Evolutionary conservation across 352 stramenopile species (phyloP).

Genomic region (Globisporangium echinulatum): DNA sequence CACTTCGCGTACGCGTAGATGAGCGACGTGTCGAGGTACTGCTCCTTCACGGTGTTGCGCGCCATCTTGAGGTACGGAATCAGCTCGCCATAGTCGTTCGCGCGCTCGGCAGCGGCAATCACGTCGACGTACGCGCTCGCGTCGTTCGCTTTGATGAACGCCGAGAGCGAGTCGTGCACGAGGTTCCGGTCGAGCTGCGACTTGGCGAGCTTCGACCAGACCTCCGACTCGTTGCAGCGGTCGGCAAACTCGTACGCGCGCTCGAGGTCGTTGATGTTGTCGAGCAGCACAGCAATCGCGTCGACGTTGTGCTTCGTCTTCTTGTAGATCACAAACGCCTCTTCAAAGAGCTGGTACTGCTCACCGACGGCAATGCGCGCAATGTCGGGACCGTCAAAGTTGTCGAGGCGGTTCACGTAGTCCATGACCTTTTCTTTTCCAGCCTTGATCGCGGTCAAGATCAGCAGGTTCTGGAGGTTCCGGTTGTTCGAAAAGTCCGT

Average conservation of each 20-base stretch:
- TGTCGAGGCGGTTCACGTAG: slow-evolving; percentile 99
- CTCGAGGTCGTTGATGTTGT: slow-evolving; percentile 98
- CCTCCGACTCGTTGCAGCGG: slow-evolving; percentile 96
- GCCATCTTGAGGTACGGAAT: slow-evolving; percentile 99
- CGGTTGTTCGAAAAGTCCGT: slow-evolving; percentile 99
- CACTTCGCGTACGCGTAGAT: slow-evolving; percentile 99
- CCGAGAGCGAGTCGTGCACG: slow-evolving; percentile 96
- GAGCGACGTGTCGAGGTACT: slow-evolving; percentile 98
- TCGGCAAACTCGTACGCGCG: slow-evolving; percentile 98
- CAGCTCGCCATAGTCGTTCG: slow-evolving; percentile 95
- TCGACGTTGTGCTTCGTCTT: slow-evolving; percentile 98
- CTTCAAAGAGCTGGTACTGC: slow-evolving; percentile 98
- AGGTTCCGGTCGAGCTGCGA: slow-evolving; percentile 95
- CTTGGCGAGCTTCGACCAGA: slow-evolving; percentile 99
- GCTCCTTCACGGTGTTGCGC: slow-evolving; percentile 98
- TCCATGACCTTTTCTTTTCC: slow-evolving; percentile 98
- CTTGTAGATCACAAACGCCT: slow-evolving; percentile 99
- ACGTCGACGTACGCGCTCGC: slow-evolving; percentile 96
- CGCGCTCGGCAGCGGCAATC: slow-evolving; percentile 95
- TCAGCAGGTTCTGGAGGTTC: slow-evolving; percentile 99
- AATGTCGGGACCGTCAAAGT: slow-evolving; percentile 99
- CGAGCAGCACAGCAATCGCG: slow-evolving; percentile 89
- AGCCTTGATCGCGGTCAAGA: slow-evolving; percentile 99
- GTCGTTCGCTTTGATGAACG: slow-evolving; percentile 99
- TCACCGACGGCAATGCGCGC: slow-evolving; percentile 98